A percentile compares a stretch with the other conserved stretches of the same genome.
phyloP scores from a whole-genome alignment of 495 filamentous ascomycete species.

The Bathelium albidoporum region DNA sequence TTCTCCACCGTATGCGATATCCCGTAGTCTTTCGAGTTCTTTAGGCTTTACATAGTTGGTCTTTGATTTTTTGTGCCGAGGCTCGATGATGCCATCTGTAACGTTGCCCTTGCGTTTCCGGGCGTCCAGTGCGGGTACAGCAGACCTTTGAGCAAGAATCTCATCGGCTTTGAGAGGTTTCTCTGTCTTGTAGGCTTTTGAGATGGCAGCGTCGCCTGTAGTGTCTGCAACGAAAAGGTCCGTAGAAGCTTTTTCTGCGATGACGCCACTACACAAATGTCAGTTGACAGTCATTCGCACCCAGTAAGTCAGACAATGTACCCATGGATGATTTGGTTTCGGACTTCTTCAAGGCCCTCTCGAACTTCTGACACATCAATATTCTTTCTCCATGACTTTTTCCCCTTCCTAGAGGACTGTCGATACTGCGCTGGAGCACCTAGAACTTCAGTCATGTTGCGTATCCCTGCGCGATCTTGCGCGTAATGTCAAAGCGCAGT shows the following conservation, averaged over 20 bases:
- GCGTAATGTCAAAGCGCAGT: not conserved
- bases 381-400: slow-evolving; percentile 98
- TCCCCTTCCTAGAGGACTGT: slow-evolving; percentile 90
- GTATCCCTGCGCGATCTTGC: not conserved
- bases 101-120: slow-evolving; percentile 59
- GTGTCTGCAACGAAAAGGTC: slow-evolving; percentile 79
- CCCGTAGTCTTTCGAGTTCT: slow-evolving; percentile 63
- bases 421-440: slow-evolving; percentile 50
- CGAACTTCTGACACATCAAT: slow-evolving; percentile 82
- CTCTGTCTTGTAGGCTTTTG: slow-evolving; percentile 51
- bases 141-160: slow-evolving; percentile 76
- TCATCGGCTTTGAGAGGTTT: slow-evolving; percentile 81
- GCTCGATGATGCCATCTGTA: slow-evolving; percentile 57
- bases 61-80: slow-evolving; percentile 58
- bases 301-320: slow-evolving; percentile 30
- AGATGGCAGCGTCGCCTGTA: slow-evolving; percentile 51
- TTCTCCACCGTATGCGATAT: slow-evolving; percentile 54
- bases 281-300: no score
- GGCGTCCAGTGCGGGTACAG: slow-evolving; percentile 61
- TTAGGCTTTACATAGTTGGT: slow-evolving; percentile 66
- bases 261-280: slow-evolving; percentile 53
- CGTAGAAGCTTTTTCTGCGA: slow-evolving; percentile 66
- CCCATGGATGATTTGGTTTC: slow-evolving; percentile 85
- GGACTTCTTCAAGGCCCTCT: slow-evolving; percentile 68
- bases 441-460: slow-evolving; percentile 20